Percentiles rank a stretch among this genome's conserved stretches.
Evolutionary conservation across 2,329 filamentous ascomycete species (phyloP).

Genomic region (Cytospora mali): DNA sequence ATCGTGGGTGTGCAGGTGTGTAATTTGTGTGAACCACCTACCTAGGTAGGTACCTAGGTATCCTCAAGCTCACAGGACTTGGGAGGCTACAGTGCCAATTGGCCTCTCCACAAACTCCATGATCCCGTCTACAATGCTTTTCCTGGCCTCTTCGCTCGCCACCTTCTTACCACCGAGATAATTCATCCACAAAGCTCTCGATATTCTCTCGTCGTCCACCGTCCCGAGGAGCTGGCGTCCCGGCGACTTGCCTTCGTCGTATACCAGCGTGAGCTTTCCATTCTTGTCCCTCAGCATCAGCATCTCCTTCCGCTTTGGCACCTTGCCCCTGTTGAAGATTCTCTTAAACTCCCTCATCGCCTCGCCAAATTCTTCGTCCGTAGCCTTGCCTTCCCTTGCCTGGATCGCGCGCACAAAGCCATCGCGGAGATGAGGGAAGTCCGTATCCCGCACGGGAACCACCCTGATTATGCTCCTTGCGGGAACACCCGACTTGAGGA

Average conservation of each 20-base stretch:
- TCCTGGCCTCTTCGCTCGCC: constrained; percentile 78
- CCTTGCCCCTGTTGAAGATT: constrained; percentile 78
- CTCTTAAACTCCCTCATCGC: constrained; percentile 77
- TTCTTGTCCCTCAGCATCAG: constrained; percentile 67
- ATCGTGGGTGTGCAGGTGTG: constrained; percentile 29
- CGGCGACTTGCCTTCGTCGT: constrained; percentile 55
- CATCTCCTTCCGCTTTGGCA: constrained; percentile 79
- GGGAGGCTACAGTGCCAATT: constrained; percentile 81
- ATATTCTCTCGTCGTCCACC: constrained; percentile 78
- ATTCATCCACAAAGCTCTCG: constrained; percentile 82
- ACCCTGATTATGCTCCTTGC: constrained; percentile 76
- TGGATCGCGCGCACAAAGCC: constrained; percentile 87
- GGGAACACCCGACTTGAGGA: constrained; percentile 69
- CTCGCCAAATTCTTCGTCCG: constrained; percentile 75
- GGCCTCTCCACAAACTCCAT: constrained; percentile 88
- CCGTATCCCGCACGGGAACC: constrained; percentile 88
- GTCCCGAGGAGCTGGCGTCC: constrained; percentile 64
- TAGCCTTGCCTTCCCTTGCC: constrained; percentile 61
- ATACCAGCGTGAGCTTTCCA: constrained; percentile 70
- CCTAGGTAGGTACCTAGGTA: no score
- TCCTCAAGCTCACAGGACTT: constrained; percentile 56
- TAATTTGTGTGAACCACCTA: constrained; percentile 28
- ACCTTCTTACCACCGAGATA: constrained; percentile 87
- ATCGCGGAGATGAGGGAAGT: constrained; percentile 90
- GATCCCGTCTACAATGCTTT: constrained; percentile 83